Conservation (phyloP, 2,329 filamentous ascomycete genomes). For the Ceratocystis smalleyi region DNA sequence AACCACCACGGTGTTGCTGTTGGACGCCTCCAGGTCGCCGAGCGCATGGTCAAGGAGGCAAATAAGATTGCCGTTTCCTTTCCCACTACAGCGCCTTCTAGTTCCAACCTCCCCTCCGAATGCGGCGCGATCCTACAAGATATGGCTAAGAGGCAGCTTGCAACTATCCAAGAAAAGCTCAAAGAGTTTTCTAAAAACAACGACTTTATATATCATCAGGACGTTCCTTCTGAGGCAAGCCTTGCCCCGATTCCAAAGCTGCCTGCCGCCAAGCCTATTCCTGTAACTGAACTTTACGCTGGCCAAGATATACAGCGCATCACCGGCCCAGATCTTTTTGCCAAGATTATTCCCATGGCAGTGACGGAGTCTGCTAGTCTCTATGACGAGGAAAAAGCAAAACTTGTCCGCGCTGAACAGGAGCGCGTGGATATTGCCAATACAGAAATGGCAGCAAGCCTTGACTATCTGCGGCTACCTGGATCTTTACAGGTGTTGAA, state of each 20-base stretch:
- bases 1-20: constrained; percentile 77
- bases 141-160: constrained; percentile 65
- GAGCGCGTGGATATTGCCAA: constrained; percentile 88
- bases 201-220: constrained; percentile 95
- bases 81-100: constrained; percentile 61
- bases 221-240: constrained; percentile 70
- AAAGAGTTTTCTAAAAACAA: constrained; percentile 74
- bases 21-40: constrained; percentile 65
- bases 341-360: constrained; percentile 88
- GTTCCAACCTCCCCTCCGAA: constrained; percentile 70
- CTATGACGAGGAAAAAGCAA: constrained; percentile 97
- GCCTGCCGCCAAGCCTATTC: constrained; percentile 89
- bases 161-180: constrained; percentile 68
- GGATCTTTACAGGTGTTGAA: constrained; percentile 82
- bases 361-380: constrained; percentile 93
- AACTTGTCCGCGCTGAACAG: constrained; percentile 80
- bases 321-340: constrained; percentile 90
- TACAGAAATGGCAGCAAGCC: constrained; percentile 83
- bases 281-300: constrained; percentile 89
- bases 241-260: constrained; percentile 74
- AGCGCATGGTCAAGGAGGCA: constrained; percentile 63
- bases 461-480: constrained; percentile 85
- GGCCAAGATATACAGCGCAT: constrained; percentile 95
- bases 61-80: constrained; percentile 62
- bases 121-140: constrained; percentile 60